Base-by-base conservation (phyloP, 2,329 filamentous ascomycete species). In the Sarocladiaceae sp. region DNA sequence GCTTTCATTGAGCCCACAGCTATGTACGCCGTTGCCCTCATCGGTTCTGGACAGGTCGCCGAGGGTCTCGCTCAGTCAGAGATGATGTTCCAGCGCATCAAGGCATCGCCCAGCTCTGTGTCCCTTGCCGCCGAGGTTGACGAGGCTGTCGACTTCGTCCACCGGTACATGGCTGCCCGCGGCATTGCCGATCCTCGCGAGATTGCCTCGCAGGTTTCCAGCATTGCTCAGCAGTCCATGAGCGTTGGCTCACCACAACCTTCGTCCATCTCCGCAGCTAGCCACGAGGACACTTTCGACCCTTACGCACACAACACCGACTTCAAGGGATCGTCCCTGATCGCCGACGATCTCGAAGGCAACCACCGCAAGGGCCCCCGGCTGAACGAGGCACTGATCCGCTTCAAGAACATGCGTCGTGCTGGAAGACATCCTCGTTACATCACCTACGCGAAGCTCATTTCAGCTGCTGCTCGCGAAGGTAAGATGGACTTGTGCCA, bases 401-500 rank as follows among this genome's bases (percentile, higher is more conserved):
- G 90, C 60, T 90, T 97, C 71, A 88, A 86, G 66, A 96, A 96
- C 72, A 96, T 97, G 76, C 91, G 94, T 57, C 90, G 92, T 54
- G 83, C 89, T 63, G 92, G 93, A 57, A 86, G 91, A 64, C 91
- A 97, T 66, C 91, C 93, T 50, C 85, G 93, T 55, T 97, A 97
- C 73, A 94, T 96, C 68, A 96, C 92, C 1, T 97, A 97, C 62
- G 91, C 92, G 48, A 97, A 97, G 78, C 78, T 99, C 58, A 96
- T 99, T 63, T 86, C 87, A 46, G 88, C 90, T 54, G 92, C 93
- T 57, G 90, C 92, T 51, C 90, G 93, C 63, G 86, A 91, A 57
- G 82, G 88, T 62, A 90, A 92, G 64, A 82, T 90, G 70, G 86
- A 88, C 50, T 71, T 95, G 46, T 91, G 90, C 63, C 83, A 91